Evolutionary conservation across 768 basidiomycete species (phyloP).

Genomic region (Suillus plorans): DNA sequence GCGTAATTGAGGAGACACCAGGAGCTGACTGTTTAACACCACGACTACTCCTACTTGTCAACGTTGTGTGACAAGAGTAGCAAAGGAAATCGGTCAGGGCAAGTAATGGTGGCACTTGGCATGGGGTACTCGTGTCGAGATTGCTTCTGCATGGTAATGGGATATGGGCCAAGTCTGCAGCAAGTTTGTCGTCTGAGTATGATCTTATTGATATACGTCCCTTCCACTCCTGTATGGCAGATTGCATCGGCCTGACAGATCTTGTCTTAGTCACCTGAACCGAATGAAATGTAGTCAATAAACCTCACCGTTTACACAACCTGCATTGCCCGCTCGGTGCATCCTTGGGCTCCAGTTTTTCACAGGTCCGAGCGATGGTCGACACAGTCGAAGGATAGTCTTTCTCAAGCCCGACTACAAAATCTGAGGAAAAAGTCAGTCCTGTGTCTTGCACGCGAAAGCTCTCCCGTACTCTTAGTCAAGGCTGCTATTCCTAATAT

Average conservation of each 20-base stretch:
- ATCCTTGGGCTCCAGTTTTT: conserved; percentile 70
- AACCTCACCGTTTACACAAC: conserved; percentile 61
- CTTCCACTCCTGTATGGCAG: conserved; percentile 72
- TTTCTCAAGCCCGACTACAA: conserved; percentile 75
- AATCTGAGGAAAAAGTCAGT: conserved; percentile 45
- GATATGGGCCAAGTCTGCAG: conserved; percentile 14
- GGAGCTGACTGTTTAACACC: conserved; percentile 22
- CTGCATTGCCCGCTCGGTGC: conserved; percentile 49
- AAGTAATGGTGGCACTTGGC: neutral
- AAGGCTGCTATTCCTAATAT: conserved; percentile 62
- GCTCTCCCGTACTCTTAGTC: conserved; percentile 58
- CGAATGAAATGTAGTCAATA: neutral
- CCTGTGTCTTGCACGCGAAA: neutral
- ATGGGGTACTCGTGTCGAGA: neutral
- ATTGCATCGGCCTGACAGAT: conserved; percentile 56
- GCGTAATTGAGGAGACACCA: conserved; percentile 16
- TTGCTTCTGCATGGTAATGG: conserved; percentile 2
- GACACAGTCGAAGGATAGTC: conserved; percentile 89
- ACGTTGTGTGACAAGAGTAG: conserved; percentile 61
- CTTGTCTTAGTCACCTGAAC: conserved; percentile 1
- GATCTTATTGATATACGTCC: conserved; percentile 69
- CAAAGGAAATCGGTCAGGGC: conserved; percentile 48
- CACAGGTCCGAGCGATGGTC: conserved; percentile 77
- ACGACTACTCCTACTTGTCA: conserved; percentile 58
- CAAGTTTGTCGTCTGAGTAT: conserved; percentile 22